Percentiles rank a stretch among this genome's conserved stretches.
phyloP scores from a whole-genome alignment of 306 rosid genomes.

The Elaeagnus macrophylla region DNA sequence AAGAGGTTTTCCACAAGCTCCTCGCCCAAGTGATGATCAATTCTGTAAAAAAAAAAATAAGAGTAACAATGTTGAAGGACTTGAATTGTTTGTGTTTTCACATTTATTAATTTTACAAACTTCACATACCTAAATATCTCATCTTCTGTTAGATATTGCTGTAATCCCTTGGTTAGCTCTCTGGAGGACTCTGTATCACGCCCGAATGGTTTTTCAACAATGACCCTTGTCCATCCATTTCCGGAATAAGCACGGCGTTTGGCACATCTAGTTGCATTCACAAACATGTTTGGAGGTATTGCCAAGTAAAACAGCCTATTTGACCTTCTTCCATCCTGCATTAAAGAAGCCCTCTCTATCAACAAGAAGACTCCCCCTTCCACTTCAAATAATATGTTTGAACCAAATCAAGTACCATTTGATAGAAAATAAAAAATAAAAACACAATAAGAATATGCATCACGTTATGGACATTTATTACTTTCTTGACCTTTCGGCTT shows the following conservation, averaged over 20 bases:
- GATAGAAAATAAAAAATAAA: too few species aligned
- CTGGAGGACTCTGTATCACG: conserved; percentile 75
- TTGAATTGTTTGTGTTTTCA: conserved; percentile 15
- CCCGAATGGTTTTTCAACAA: conserved; percentile 97
- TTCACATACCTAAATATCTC: conserved; percentile 75
- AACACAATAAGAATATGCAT: too few species aligned
- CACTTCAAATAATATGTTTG: background rate
- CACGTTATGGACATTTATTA: too few species aligned
- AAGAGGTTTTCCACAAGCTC: conserved; percentile 97
- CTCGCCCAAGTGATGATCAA: conserved; percentile 97
- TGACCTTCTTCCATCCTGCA: conserved; percentile 60
- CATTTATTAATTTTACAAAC: background rate
- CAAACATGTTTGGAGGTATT: conserved; percentile 85
- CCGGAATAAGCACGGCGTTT: conserved; percentile 70
- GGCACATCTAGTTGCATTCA: conserved; percentile 73
- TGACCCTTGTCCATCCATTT: conserved; percentile 91
- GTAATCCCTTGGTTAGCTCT: conserved; percentile 66
- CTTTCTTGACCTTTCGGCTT: too few species aligned
- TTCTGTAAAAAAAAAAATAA: conserved; percentile 40
- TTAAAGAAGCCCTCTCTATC: conserved; percentile 15
- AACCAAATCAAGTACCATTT: too few species aligned
- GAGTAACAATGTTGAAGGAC: conserved; percentile 6
- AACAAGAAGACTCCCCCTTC: background rate
- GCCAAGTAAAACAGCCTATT: conserved; percentile 84
- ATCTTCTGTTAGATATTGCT: conserved; percentile 76